Conservation (phyloP, 371 early-diverging fungal genomes). For the Parasitella parasitica region DNA sequence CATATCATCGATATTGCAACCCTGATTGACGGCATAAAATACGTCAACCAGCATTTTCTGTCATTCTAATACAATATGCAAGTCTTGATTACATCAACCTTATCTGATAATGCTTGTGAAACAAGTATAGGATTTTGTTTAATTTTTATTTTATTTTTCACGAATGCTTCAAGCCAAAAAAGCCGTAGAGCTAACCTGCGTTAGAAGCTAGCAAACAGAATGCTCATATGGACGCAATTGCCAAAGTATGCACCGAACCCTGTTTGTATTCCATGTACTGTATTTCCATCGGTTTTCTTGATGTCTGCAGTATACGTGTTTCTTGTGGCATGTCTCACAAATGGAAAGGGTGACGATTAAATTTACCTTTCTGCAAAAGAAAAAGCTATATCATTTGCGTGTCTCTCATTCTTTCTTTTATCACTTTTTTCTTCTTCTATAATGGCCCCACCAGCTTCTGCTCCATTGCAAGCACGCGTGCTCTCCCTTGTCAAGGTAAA, state of each 20-base stretch:
- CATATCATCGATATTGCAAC: no score
- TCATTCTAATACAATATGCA: no score
- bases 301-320: background rate
- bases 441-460: conserved; percentile 29
- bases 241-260: no score
- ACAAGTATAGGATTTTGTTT: background rate
- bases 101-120: background rate
- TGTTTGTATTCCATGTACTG: no score
- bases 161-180: no score
- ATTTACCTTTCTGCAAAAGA: background rate
- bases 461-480: conserved; percentile 24
- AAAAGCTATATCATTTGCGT: background rate
- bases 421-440: conserved; percentile 5
- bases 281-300: background rate
- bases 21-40: no score
- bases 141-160: no score
- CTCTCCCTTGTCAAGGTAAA: conserved; percentile 22
- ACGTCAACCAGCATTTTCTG: background rate
- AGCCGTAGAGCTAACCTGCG: no score
- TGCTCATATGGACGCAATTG: no score
- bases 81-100: background rate
- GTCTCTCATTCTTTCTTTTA: conserved; percentile 6
- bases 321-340: background rate
- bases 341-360: background rate
- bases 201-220: no score